Evolutionary conservation across 345 rosid species (phyloP).

Genomic region (Erodium maritimum): DNA sequence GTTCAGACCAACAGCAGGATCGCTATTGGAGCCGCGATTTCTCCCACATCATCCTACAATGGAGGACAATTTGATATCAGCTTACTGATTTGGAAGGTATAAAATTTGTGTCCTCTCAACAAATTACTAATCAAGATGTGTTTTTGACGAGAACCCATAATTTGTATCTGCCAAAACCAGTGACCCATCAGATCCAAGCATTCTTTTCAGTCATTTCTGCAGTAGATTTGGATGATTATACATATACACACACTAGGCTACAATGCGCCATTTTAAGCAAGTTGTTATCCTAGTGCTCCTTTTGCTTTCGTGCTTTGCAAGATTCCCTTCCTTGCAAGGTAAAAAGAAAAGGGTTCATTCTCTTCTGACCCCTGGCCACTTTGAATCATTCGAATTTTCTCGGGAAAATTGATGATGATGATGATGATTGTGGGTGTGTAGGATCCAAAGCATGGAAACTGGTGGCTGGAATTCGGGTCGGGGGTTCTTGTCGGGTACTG

Average conservation of each 20-base stretch:
- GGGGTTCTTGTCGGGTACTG: constrained; percentile 88
- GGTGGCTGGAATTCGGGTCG: constrained; percentile 98
- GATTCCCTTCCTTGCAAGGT: too few relatives aligned
- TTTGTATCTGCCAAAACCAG: background rate
- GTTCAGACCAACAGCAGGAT: constrained; percentile 75
- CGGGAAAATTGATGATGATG: too few relatives aligned
- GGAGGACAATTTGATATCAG: constrained; percentile 97
- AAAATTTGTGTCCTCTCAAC: too few relatives aligned
- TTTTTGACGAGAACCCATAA: background rate
- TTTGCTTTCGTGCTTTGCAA: too few relatives aligned
- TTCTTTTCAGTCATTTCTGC: too few relatives aligned
- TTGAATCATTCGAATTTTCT: background rate
- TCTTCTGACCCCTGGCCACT: background rate
- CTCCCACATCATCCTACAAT: constrained; percentile 72
- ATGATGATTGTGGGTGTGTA: constrained; percentile 1
- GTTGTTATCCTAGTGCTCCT: too few relatives aligned
- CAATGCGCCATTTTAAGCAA: too few relatives aligned
- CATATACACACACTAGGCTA: too few relatives aligned
- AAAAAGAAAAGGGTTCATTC: too few relatives aligned
- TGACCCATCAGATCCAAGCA: constrained; percentile 7
- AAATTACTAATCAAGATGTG: background rate
- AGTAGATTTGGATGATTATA: too few relatives aligned
- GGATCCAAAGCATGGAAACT: constrained; percentile 99
- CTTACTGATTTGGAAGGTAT: constrained; percentile 92
- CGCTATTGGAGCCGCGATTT: constrained; percentile 94